These are phyloP conservation scores for Termitomyces sp. DNA, from an alignment of 768 basidiomycete species.

Conservation along the genomic window DNA sequence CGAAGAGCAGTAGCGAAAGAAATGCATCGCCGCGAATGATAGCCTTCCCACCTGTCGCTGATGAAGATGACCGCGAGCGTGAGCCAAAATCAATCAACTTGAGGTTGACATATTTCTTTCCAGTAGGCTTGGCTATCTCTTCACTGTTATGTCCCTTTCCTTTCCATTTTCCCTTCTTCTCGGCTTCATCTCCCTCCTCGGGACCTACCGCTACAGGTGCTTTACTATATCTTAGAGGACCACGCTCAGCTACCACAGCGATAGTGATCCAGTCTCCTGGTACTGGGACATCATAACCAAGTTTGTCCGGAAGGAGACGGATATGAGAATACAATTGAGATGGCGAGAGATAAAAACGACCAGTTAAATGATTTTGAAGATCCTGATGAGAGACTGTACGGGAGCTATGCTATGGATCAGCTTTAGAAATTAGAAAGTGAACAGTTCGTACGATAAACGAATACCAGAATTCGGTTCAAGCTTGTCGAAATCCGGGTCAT, in stretches of 20 bases:
- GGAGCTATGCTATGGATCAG: slow-evolving; percentile 40
- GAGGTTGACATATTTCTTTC: slow-evolving; percentile 82
- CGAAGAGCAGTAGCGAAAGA: slow-evolving; percentile 81
- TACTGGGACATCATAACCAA: slow-evolving; percentile 88
- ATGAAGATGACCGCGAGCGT: slow-evolving; percentile 44
- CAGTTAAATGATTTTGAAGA: slow-evolving; percentile 73
- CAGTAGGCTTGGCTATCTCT: slow-evolving; percentile 34
- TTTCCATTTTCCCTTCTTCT: slow-evolving; percentile 29
- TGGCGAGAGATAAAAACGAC: slow-evolving; percentile 84
- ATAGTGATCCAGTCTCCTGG: slow-evolving; percentile 94
- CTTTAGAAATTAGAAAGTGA: neutral
- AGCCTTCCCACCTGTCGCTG: slow-evolving; percentile 48
- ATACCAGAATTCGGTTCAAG: slow-evolving; percentile 93
- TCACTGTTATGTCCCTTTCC: slow-evolving; percentile 28
- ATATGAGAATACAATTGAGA: slow-evolving; percentile 85
- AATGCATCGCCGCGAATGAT: slow-evolving; percentile 77
- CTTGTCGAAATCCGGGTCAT: slow-evolving; percentile 71
- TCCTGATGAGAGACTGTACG: slow-evolving; percentile 70
- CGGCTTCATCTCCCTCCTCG: slow-evolving; percentile 33
- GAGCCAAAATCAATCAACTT: slow-evolving; percentile 81
- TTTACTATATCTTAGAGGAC: slow-evolving; percentile 66
- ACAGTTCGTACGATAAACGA: slow-evolving; percentile 59
- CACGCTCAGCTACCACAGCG: slow-evolving; percentile 90
- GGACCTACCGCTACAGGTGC: slow-evolving; percentile 54
- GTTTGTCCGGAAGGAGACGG: slow-evolving; percentile 68